Evolutionary conservation across 139 green algal genomes (phyloP).

Genomic region (Micromonas pusilla): DNA sequence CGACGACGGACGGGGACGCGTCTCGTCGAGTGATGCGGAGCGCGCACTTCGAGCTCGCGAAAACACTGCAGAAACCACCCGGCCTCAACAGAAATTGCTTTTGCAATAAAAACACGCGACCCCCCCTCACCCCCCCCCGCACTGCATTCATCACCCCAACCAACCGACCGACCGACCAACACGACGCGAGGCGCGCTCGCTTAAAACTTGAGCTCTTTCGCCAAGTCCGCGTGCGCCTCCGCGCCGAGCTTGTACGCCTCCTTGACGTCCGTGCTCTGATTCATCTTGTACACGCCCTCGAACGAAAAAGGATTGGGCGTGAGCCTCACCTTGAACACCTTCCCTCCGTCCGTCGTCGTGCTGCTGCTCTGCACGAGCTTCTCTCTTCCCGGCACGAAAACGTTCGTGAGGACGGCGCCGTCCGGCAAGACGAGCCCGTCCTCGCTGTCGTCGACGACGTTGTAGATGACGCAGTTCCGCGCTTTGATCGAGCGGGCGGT

Average conservation of each 20-base stretch:
- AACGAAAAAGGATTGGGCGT: constrained; percentile 22
- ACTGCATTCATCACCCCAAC: no score
- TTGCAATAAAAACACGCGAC: no score
- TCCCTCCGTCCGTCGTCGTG: constrained; percentile 11
- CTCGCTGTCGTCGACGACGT: constrained; percentile 31
- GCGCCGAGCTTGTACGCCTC: background rate
- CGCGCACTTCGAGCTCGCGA: no score
- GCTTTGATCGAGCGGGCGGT: constrained; percentile 19
- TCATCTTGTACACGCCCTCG: constrained; percentile 29
- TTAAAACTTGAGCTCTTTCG: constrained; percentile 8
- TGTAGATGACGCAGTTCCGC: constrained; percentile 15
- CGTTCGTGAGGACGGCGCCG: constrained; percentile 22
- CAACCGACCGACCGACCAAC: no score
- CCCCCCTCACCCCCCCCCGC: no score
- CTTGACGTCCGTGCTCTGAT: constrained; percentile 10
- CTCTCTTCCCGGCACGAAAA: constrained; percentile 5
- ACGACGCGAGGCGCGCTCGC: no score
- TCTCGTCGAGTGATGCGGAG: no score
- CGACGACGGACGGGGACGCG: no score
- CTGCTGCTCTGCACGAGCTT: constrained; percentile 21
- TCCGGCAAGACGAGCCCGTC: constrained; percentile 23
- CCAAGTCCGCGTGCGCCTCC: background rate
- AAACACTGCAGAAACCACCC: no score
- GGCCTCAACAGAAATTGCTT: no score
- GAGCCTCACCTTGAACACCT: constrained; percentile 29